Conservation (phyloP, 2,329 filamentous ascomycete genomes). For the Chaetomium strumarium region DNA sequence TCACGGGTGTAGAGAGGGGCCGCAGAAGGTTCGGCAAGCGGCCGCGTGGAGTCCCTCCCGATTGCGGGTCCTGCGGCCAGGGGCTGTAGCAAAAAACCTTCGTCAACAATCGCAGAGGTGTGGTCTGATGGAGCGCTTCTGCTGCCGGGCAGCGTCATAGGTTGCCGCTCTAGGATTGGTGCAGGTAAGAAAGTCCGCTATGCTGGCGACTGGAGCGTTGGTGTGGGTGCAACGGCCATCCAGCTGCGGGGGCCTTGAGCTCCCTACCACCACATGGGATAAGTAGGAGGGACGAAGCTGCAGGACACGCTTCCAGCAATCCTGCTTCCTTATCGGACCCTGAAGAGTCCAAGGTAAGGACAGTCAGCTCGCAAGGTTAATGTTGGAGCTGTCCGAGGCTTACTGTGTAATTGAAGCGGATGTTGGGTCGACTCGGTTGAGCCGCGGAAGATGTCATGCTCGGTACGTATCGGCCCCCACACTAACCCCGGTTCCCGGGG, state of each 20-base stretch:
- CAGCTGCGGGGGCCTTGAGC: no score
- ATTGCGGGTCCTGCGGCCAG: conserved; percentile 16
- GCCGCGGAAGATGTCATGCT: no score
- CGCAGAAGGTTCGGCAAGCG: conserved; percentile 10
- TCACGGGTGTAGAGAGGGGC: conserved; percentile 7
- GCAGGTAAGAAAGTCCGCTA: neutral
- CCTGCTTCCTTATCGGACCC: no score
- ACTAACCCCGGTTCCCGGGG: neutral
- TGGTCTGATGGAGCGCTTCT: conserved; percentile 4
- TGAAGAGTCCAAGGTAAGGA: no score
- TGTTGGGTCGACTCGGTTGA: neutral
- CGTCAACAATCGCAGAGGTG: conserved; percentile 4
- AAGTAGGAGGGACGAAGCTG: no score
- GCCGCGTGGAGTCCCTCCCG: conserved; percentile 15
- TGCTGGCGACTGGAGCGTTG: no score
- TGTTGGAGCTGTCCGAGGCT: no score
- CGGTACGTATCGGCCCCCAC: no score
- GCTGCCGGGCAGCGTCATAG: conserved; percentile 19
- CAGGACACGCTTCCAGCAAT: no score
- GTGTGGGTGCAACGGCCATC: no score
- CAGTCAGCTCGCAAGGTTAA: no score
- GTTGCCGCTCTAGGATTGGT: conserved; percentile 3
- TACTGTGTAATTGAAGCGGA: neutral
- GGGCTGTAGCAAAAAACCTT: conserved; percentile 21
- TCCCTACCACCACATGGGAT: no score